These are phyloP conservation scores for Pinus tabuliformis DNA, from an alignment of 75 land plant genomes.

Conservation along the genomic window DNA sequence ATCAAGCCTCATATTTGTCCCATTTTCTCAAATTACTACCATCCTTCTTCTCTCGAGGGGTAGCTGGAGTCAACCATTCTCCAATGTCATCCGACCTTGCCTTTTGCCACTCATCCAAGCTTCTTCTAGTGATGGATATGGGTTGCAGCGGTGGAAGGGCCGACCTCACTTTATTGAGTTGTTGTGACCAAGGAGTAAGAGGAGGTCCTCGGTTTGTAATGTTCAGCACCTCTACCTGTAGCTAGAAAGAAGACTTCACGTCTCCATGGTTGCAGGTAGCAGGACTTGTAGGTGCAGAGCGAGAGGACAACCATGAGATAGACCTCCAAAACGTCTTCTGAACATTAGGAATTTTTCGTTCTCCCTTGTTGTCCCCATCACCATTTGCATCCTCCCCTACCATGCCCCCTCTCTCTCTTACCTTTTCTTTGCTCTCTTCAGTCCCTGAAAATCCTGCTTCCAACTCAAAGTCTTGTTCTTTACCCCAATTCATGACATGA, in stretches of 20 bases:
- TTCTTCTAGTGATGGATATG: conserved; percentile 43
- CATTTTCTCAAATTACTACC: conserved; percentile 17
- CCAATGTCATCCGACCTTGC: conserved; percentile 80
- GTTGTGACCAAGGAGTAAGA: too few relatives aligned
- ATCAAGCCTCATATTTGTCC: conserved; percentile 31
- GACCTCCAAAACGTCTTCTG: conserved; percentile 49
- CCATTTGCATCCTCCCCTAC: neutral
- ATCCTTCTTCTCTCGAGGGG: conserved; percentile 40
- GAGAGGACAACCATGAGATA: conserved; percentile 13
- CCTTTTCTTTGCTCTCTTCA: neutral
- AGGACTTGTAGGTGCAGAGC: conserved; percentile 23
- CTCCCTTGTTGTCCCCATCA: neutral
- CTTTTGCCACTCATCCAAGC: conserved; percentile 69
- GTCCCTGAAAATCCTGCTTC: neutral
- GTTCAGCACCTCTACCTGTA: too few relatives aligned
- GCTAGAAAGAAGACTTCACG: neutral
- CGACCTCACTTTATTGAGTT: too few relatives aligned
- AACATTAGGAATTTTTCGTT: neutral
- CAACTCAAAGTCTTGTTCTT: neutral
- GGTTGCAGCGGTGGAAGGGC: neutral
- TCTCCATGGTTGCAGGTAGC: conserved; percentile 18
- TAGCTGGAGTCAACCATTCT: conserved; percentile 54
- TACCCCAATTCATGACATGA: neutral
- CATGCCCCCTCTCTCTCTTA: neutral
- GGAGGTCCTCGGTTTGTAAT: too few relatives aligned